Evolutionary conservation across 192 early-diverging fungal species (phyloP), one percentile per base, ranked within the genome.

Genomic region (Coemansia sp.): DNA sequence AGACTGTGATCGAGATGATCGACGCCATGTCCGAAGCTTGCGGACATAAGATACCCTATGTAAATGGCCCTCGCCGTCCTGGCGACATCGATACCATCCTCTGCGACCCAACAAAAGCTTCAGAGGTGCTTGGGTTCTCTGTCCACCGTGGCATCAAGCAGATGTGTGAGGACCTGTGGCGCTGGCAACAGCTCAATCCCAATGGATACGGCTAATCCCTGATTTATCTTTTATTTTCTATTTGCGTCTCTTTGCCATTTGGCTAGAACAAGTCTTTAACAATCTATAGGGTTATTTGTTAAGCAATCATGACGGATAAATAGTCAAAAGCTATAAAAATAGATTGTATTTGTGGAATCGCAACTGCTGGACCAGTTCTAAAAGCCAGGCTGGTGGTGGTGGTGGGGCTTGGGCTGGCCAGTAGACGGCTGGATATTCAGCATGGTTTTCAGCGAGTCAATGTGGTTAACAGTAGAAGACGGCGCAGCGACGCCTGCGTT

Each of bases 1-100:
- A 89, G 84, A 90, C 93, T 6, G 96, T 98, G 62, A 81, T 91
- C 58, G 88, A 98, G 72, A 93, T 98, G 75, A 86, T 98, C 56
- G 85, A 89, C 30, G 89, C 93, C 55, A 90, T 93, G 62, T 82
- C 87, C 47, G 81, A 82, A 23, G 95, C 91, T 10, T 92, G 90
- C 18, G 89, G 90, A 22, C 85, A 86, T 52, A 76, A 87, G n/a
- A 90, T 98, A 44, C 89, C 90, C 31, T 91, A 88, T 49, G 72
- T 82, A 54, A 65, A 88, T 28, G 82, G 83, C 32, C 78, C 69
- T 22, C 86, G 93, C 58, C 88, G 94, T 28, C 50, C 85, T 38
- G 94, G 94, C 28, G 94, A 96, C 83, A 90, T 92, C n/a, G 89
- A 85, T 49, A 84, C 88, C 25, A 88, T 94, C 41, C 88, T 93